Conservation (phyloP, 495 filamentous ascomycete species). For the Xylaria bambusicola region DNA sequence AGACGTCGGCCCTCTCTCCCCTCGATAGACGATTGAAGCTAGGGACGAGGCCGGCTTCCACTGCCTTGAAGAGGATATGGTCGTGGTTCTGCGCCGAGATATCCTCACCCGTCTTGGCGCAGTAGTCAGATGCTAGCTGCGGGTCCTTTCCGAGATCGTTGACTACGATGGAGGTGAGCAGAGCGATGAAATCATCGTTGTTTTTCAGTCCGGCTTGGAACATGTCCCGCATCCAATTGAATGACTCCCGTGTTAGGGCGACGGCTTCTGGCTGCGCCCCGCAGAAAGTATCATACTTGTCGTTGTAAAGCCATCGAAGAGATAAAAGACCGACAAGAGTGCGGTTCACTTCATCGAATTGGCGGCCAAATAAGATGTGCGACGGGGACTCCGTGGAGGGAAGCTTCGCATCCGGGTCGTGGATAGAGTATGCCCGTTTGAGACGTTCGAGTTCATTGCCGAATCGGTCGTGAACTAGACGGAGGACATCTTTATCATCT, state of each 20-base stretch:
- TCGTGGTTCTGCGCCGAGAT: slow-evolving; percentile 36
- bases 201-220: slow-evolving; percentile 12
- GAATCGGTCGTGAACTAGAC: slow-evolving; percentile 19
- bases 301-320: slow-evolving; percentile 38
- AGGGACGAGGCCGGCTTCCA: slow-evolving; percentile 27
- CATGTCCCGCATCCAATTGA: slow-evolving; percentile 21
- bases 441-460: slow-evolving; percentile 24
- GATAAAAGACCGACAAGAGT: slow-evolving; percentile 36
- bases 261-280: slow-evolving; percentile 24
- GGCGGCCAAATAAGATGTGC: slow-evolving; percentile 24
- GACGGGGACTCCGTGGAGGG: slow-evolving; percentile 29
- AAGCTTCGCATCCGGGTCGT: slow-evolving; percentile 3
- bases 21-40: slow-evolving; percentile 30
- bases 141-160: slow-evolving; percentile 46
- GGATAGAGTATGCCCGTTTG: slow-evolving; percentile 23
- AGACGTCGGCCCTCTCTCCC: slow-evolving; percentile 32
- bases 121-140: slow-evolving; percentile 31
- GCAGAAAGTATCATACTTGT: slow-evolving; percentile 33
- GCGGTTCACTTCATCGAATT: slow-evolving; percentile 42
- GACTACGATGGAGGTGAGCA: slow-evolving; percentile 41
- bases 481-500: slow-evolving; percentile 19
- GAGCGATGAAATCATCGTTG: slow-evolving; percentile 31
- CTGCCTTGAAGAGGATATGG: slow-evolving; percentile 38
- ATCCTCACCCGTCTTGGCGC: slow-evolving; percentile 28
- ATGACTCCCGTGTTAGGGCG: slow-evolving; percentile 26